A percentile compares a stretch with the other conserved stretches of the same genome.
These are phyloP conservation scores for Blastocystis sp. DNA, from an alignment of 352 stramenopile genomes.

Conservation along the genomic window DNA sequence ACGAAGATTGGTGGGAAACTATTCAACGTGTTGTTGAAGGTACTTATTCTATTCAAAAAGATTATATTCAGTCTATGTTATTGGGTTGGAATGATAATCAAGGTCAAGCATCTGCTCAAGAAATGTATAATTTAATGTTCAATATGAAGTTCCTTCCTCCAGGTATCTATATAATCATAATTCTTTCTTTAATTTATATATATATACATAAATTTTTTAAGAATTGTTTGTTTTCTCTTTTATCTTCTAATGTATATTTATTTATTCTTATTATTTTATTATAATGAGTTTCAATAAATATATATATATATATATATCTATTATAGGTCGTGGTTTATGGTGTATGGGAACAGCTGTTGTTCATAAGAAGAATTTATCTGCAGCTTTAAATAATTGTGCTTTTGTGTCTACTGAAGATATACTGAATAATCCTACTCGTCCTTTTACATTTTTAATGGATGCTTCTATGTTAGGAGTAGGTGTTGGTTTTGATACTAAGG, in stretches of 20 bases:
- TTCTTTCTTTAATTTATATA: no score
- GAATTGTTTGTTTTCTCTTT: no score
- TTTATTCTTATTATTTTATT: no score
- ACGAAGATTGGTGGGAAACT: constrained; percentile 66
- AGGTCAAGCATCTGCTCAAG: constrained; percentile 50
- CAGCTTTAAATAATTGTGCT: constrained; percentile 73
- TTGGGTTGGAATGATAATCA: constrained; percentile 54
- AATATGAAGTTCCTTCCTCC: constrained; percentile 74
- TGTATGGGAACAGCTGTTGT: constrained; percentile 76
- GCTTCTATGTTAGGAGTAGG: constrained; percentile 72
- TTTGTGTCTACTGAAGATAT: constrained; percentile 67
- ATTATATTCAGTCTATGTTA: constrained; percentile 50
- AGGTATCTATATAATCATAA: no score
- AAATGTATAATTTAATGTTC: constrained; percentile 72
- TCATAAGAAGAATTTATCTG: constrained; percentile 56
- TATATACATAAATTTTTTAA: no score
- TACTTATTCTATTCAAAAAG: constrained; percentile 70
- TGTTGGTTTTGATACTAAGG: constrained; percentile 73
- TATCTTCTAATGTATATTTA: no score
- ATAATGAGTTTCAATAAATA: no score
- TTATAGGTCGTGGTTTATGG: constrained; percentile 61
- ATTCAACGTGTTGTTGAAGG: constrained; percentile 71
- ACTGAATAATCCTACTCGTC: constrained; percentile 49
- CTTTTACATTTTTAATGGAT: constrained; percentile 77
- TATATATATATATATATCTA: neutral